These are phyloP conservation scores for Arabis alpina DNA, from an alignment of 345 rosid genomes.

Conservation along the genomic window DNA sequence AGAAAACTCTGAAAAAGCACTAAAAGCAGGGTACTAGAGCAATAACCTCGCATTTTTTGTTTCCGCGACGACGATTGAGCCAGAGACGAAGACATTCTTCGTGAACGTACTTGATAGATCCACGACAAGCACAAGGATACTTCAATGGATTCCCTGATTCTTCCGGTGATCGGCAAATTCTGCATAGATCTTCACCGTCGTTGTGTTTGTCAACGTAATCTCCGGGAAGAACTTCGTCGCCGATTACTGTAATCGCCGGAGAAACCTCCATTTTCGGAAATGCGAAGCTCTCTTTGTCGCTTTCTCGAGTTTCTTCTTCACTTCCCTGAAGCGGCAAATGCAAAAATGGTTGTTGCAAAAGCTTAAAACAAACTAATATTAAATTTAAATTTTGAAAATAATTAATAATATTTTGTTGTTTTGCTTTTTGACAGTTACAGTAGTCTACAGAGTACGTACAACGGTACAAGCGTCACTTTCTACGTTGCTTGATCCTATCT, in stretches of 20 bases:
- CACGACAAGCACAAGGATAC: constrained; percentile 35
- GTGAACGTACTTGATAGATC: constrained; percentile 40
- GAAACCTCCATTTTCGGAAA: constrained; percentile 15
- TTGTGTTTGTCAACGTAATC: neutral
- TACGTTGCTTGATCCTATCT: no score
- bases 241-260: neutral
- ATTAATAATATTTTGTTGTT: no score
- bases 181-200: constrained; percentile 19
- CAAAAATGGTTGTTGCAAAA: neutral
- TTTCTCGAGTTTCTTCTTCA: neutral
- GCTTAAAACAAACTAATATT: neutral
- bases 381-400: no score
- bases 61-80: constrained; percentile 31
- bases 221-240: neutral
- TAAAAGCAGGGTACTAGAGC: neutral
- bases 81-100: constrained; percentile 32
- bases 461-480: no score
- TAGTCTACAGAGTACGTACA: no score
- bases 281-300: neutral
- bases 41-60: constrained; percentile 33
- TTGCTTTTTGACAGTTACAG: no score
- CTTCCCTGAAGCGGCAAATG: constrained; percentile 24
- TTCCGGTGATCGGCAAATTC: constrained; percentile 37
- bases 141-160: constrained; percentile 30
- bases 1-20: neutral